Conservation (phyloP, 2,329 filamentous ascomycete species). For the Pseudomassariella vexata region DNA sequence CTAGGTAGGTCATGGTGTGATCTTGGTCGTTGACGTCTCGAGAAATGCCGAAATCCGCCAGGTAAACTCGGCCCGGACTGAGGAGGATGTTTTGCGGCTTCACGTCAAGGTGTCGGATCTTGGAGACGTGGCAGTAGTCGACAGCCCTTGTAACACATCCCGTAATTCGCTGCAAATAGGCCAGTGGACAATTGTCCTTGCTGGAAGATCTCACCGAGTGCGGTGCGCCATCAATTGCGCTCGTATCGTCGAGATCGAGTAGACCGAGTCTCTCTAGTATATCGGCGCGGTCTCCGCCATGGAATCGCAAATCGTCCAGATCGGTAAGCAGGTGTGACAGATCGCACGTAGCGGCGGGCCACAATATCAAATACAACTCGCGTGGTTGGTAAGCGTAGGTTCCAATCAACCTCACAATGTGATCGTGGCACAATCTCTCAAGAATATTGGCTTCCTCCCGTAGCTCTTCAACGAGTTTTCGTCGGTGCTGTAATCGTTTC, state of each 20-base stretch:
- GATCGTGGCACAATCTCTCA: slow-evolving; percentile 40
- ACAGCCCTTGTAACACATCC: slow-evolving; percentile 40
- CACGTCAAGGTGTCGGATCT: slow-evolving; percentile 40
- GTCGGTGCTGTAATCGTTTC: slow-evolving; percentile 33
- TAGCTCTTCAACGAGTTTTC: slow-evolving; percentile 33
- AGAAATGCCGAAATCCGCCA: slow-evolving; percentile 44
- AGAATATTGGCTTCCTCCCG: slow-evolving; percentile 41
- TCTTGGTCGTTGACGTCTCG: slow-evolving; percentile 38
- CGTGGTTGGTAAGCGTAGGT: slow-evolving; percentile 35
- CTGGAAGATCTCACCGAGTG: slow-evolving; percentile 5
- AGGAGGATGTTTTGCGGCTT: slow-evolving; percentile 43
- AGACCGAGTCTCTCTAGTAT: slow-evolving; percentile 30
- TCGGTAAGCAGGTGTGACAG: slow-evolving; percentile 36
- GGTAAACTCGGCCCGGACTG: slow-evolving; percentile 37
- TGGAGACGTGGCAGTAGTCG: slow-evolving; percentile 33
- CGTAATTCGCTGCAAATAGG: slow-evolving; percentile 35
- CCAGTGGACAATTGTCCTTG: slow-evolving; percentile 27
- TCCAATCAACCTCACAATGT: slow-evolving; percentile 41
- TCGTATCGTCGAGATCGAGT: slow-evolving; percentile 31
- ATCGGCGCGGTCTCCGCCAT: slow-evolving; percentile 33
- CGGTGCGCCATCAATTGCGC: slow-evolving; percentile 25
- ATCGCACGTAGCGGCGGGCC: slow-evolving; percentile 42
- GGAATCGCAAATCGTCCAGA: slow-evolving; percentile 32
- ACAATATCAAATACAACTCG: slow-evolving; percentile 39
- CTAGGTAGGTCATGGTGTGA: slow-evolving; percentile 35